Conservation (phyloP, 2,329 filamentous ascomycete genomes). For the Capronia epimyces region DNA sequence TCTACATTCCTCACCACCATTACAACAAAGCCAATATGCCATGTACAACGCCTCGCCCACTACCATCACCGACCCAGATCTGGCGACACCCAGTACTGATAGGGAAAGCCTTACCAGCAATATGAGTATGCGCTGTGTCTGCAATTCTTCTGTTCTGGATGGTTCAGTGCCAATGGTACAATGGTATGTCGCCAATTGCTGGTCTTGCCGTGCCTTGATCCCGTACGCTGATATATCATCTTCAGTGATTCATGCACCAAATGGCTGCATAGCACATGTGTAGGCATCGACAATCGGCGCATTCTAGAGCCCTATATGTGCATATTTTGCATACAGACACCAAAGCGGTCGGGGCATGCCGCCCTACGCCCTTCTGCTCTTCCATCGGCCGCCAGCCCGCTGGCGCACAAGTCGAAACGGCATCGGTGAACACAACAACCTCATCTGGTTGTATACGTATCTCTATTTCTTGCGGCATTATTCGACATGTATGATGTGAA, state of each 20-base stretch:
- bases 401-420: conserved; percentile 27
- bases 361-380: conserved; percentile 18
- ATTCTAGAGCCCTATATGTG: conserved; percentile 48
- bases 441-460: neutral
- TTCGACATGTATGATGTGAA: neutral
- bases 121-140: conserved; percentile 53
- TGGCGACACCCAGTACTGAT: conserved; percentile 51
- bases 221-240: conserved; percentile 2
- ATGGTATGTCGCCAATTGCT: conserved; percentile 39
- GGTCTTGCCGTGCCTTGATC: neutral
- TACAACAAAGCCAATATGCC: conserved; percentile 36
- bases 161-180: conserved; percentile 55
- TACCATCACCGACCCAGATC: conserved; percentile 46
- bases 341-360: conserved; percentile 34
- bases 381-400: conserved; percentile 22
- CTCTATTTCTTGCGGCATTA: neutral
- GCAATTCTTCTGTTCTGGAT: conserved; percentile 48
- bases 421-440: conserved; percentile 6
- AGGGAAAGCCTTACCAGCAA: conserved; percentile 48
- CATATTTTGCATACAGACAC: conserved; percentile 45
- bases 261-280: conserved; percentile 56
- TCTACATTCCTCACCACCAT: conserved; percentile 43
- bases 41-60: conserved; percentile 46
- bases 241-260: conserved; percentile 56
- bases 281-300: conserved; percentile 48